Percentiles rank a stretch among this genome's conserved stretches.
phyloP scores from a whole-genome alignment of 352 stramenopile species.

The Plasmopara muralis region DNA sequence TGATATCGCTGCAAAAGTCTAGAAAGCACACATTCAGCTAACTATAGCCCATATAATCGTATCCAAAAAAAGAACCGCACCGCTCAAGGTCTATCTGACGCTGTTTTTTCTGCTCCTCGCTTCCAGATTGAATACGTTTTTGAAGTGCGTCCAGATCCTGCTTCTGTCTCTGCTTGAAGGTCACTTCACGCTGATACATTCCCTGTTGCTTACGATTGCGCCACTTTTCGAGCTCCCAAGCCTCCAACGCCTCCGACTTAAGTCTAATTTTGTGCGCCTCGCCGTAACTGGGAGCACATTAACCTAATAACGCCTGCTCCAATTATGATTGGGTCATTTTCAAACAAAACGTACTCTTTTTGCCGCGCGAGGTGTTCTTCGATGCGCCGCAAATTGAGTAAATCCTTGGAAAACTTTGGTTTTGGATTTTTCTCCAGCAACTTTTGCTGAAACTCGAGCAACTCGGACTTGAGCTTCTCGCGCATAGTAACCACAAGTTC shows the following conservation, averaged over 20 bases:
- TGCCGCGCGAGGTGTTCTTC: constrained; percentile 90
- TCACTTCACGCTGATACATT: constrained; percentile 91
- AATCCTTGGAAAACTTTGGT: constrained; percentile 92
- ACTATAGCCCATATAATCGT: neutral
- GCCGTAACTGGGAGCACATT: constrained; percentile 53
- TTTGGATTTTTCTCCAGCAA: constrained; percentile 88
- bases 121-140: constrained; percentile 91
- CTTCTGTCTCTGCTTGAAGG: constrained; percentile 91
- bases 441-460: constrained; percentile 91
- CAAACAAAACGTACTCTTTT: constrained; percentile 49
- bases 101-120: constrained; percentile 94
- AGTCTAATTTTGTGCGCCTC: constrained; percentile 96
- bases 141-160: constrained; percentile 91
- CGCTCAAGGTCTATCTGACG: constrained; percentile 90
- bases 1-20: constrained; percentile 90
- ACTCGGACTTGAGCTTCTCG: constrained; percentile 78
- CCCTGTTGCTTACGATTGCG: constrained; percentile 92
- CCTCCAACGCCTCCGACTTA: constrained; percentile 91
- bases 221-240: constrained; percentile 94
- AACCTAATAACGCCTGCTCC: neutral
- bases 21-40: neutral
- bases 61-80: constrained; percentile 18
- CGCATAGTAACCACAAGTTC: constrained; percentile 89
- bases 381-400: constrained; percentile 91
- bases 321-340: too few relatives aligned